Evolutionary conservation across 768 basidiomycete species (phyloP).

Genomic region (Suillus lakei): DNA sequence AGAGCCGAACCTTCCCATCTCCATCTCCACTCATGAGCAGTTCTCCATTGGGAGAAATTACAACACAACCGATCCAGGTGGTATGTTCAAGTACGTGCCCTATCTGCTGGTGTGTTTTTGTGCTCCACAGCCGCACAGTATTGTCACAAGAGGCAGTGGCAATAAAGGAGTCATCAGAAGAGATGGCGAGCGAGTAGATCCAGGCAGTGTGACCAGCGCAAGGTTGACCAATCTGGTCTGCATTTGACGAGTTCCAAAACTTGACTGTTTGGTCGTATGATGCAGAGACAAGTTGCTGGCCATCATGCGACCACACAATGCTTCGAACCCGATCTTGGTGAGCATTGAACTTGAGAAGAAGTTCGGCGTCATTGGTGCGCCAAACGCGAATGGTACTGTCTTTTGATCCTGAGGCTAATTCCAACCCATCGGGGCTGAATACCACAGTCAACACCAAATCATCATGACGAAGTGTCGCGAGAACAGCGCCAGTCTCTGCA

Average conservation of each 20-base stretch:
- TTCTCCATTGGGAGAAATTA: not conserved
- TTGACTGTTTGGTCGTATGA: slow-evolving; percentile 3
- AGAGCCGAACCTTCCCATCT: slow-evolving; percentile 11
- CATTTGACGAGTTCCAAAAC: slow-evolving; percentile 1
- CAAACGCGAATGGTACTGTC: not conserved
- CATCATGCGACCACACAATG: slow-evolving; percentile 3
- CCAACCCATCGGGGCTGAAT: slow-evolving; percentile 14
- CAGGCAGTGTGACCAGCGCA: slow-evolving; percentile 21
- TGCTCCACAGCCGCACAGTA: slow-evolving; percentile 32
- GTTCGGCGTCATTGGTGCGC: not conserved
- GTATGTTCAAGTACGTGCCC: not conserved
- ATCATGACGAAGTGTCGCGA: not conserved
- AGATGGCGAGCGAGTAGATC: slow-evolving; percentile 31
- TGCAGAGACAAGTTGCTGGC: slow-evolving; percentile 1
- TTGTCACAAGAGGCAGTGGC: slow-evolving; percentile 36
- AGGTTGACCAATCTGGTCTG: not conserved
- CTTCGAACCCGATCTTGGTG: not conserved
- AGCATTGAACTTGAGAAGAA: not conserved
- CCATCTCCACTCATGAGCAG: slow-evolving; percentile 14
- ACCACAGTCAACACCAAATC: not conserved
- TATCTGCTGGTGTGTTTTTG: not conserved
- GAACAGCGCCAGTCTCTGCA: not conserved
- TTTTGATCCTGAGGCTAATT: slow-evolving; percentile 15
- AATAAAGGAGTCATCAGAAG: slow-evolving; percentile 28
- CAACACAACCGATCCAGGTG: not conserved